phyloP scores from a whole-genome alignment of 768 basidiomycete genomes.

The Kwoniella heveanensis region DNA sequence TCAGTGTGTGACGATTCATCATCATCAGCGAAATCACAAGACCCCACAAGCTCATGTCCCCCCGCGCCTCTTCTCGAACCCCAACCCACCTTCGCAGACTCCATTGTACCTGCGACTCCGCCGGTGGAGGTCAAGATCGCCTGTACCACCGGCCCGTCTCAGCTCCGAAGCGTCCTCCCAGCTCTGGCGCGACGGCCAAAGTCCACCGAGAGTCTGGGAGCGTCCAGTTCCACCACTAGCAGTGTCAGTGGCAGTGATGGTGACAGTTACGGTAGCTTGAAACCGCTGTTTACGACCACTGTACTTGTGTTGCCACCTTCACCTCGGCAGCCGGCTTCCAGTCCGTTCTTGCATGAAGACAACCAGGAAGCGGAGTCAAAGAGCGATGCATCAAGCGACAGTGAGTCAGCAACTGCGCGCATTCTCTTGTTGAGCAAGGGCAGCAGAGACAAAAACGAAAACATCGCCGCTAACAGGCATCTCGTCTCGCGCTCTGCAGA shows the following conservation, averaged over 20 bases:
- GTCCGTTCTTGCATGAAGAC: background rate
- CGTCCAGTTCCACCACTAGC: background rate
- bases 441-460: too few species aligned
- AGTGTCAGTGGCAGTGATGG: conserved; percentile 1
- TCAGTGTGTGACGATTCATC: background rate
- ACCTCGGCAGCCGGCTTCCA: background rate
- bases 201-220: background rate
- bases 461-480: background rate
- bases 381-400: background rate
- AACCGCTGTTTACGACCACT: background rate
- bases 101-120: background rate
- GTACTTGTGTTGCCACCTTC: background rate
- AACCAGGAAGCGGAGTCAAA: background rate
- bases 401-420: too few species aligned
- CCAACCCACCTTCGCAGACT: background rate
- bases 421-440: too few species aligned
- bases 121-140: background rate
- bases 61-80: background rate
- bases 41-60: background rate
- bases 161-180: conserved; percentile 6
- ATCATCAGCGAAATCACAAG: background rate
- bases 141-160: conserved; percentile 12
- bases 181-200: background rate
- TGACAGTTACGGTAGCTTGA: background rate
- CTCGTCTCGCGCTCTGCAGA: background rate